Conservation (phyloP, 768 basidiomycete species). For the Lactarius tabidus region DNA sequence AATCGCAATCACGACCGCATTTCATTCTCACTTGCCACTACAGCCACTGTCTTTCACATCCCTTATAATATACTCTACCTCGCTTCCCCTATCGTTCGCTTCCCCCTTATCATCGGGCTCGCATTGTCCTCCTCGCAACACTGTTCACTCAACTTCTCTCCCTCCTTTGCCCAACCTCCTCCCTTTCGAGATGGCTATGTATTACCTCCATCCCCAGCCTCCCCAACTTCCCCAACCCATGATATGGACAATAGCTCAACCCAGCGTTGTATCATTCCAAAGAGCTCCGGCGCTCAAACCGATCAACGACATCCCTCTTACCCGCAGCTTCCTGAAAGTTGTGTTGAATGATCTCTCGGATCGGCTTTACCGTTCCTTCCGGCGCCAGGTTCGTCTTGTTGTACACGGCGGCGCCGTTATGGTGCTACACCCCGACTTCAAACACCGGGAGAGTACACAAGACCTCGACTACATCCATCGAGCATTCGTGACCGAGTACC, state of each 20-base stretch:
- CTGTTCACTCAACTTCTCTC: not conserved
- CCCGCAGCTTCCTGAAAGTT: not conserved
- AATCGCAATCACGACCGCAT: not conserved
- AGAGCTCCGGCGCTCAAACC: not conserved
- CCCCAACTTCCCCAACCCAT: not conserved
- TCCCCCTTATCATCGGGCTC: not conserved
- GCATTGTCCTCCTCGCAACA: not conserved
- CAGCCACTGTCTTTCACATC: not conserved
- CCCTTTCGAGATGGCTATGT: not conserved
- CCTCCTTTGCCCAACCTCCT: not conserved
- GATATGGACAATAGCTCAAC: not conserved
- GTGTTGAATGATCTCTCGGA: constrained; percentile 42
- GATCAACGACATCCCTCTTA: constrained; percentile 18
- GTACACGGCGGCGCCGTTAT: constrained; percentile 73
- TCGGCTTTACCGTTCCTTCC: constrained; percentile 44
- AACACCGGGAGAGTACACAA: constrained; percentile 49
- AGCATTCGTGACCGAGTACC: constrained; percentile 55
- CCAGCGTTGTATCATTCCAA: not conserved
- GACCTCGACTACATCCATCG: constrained; percentile 68
- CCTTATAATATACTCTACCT: not conserved
- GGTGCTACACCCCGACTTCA: constrained; percentile 53
- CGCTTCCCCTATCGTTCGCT: not conserved
- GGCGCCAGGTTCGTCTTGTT: constrained; percentile 53
- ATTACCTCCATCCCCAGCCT: not conserved
- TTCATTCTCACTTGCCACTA: not conserved